A percentile compares a stretch with the other conserved stretches of the same genome.
These are phyloP conservation scores for Clonostachys rhizophaga DNA, from an alignment of 2,329 filamentous ascomycete species.

Conservation along the genomic window DNA sequence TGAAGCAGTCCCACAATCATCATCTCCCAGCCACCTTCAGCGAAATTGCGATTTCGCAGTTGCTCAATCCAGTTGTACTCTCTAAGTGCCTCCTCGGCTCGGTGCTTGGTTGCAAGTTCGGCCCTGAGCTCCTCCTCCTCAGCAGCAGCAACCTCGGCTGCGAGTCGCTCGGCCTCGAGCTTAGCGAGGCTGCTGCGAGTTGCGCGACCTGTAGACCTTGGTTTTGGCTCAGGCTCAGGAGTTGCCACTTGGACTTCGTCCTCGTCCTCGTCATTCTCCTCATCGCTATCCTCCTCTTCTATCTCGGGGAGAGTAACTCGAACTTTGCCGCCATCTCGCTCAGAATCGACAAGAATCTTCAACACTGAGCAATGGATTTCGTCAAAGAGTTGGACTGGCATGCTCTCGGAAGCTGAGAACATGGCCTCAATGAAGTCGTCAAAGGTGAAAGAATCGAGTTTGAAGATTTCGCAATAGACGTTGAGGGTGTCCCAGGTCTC, in stretches of 20 bases:
- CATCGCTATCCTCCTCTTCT: constrained; percentile 66
- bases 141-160: constrained; percentile 52
- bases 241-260: constrained; percentile 49
- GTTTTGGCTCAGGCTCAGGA: constrained; percentile 67
- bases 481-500: constrained; percentile 97
- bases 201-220: constrained; percentile 62
- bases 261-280: constrained; percentile 54
- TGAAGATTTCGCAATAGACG: constrained; percentile 94
- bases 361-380: constrained; percentile 90
- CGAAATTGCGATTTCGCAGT: constrained; percentile 77
- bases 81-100: constrained; percentile 70
- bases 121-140: constrained; percentile 41
- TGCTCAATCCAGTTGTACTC: constrained; percentile 82
- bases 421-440: constrained; percentile 93
- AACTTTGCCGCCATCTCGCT: constrained; percentile 72
- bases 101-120: constrained; percentile 52
- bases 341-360: constrained; percentile 76
- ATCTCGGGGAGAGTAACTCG: constrained; percentile 75
- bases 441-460: constrained; percentile 94
- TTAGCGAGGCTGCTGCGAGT: constrained; percentile 86
- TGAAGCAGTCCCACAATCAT: constrained; percentile 84
- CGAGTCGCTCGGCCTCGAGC: constrained; percentile 66
- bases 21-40: constrained; percentile 84
- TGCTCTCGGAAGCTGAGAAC: constrained; percentile 67
- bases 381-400: constrained; percentile 78